Evolutionary conservation across 2,329 filamentous ascomycete species (phyloP), one percentile per base, ranked within the genome.

Genomic region (Monilinia fructicola): DNA sequence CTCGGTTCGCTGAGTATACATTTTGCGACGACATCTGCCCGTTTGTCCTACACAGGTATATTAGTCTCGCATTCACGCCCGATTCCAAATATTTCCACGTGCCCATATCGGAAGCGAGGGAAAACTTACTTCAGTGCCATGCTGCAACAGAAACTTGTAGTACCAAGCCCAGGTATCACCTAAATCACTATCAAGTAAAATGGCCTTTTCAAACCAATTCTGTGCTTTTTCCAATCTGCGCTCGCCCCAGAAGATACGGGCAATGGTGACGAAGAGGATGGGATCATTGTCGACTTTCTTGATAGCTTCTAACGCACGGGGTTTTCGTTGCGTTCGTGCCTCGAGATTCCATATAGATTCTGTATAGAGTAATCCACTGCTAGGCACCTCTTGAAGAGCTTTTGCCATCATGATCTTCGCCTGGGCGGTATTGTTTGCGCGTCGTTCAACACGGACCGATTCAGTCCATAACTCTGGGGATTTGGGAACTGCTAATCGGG

Each of bases 101-200:
- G 2, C 14, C 3, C 21, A 48, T 48, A 26, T 28, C 11, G 1
- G 16, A 23, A 35, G 7, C 9, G 55, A 21, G 21, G 21, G 12
- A 63, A 53, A 66, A 78, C 80, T 74, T 75, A 83, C 81, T 71
- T 92, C 89, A 6, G 93, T 97, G 12, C 95, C 96, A 79, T 99
- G 93, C 82, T 97, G 92, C 72, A 88, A 77, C 71, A 98, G 76
- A 77, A 98, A 99, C 78, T 94, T 93, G 78, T 93, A 95, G 78
- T 97, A 99, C 94, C 94, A 99, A 26, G 93, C 94, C 96, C 96
- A 99, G 14, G 88, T 91, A 80, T 99, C 96, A 61, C 95, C 95
- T 61, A 87, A 81, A 77, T 98, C 93, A 46, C 89, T 87, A 75
- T 99, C 93, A 16, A 95, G 82, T 64, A 97, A 83, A 66, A 97